Base-by-base conservation (phyloP, 73 alveolate species). In the Loxodes magnus region DNA sequence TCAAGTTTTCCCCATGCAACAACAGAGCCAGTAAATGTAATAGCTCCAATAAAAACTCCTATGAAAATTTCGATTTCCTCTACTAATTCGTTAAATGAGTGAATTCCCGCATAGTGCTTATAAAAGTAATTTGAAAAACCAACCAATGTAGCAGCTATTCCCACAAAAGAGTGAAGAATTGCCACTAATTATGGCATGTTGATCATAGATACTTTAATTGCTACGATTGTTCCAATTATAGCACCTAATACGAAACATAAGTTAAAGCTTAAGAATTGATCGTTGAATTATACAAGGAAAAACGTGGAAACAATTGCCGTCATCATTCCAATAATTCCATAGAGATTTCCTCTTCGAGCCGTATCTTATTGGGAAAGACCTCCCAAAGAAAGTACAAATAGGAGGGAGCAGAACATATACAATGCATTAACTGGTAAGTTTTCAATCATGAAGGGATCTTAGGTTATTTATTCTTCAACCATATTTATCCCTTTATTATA, bases 11-110 rank as follows among this genome's bases (percentile, higher is more conserved):
- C 85, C 10, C 57, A 68, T 0, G 90, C 84, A 31, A 76, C 74
- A 34, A 76, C 70, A 4, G 73, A 52, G 21, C 90, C 90, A n/a
- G 83, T 66, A 31, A 74, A 74, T 43, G 88, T 74, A 35, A 74
- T 30, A 2, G 68, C 81, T 39, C 53, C 53, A 10, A 39, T 39
- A 19, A 39, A 39, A 39, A 39, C 33, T 2, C 53, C 53, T 1
- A 39, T 30, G 2, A 39, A n/a, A 2, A 30, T 39, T 15, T 39
- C 53, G 0, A 15, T 9, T 39, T 39, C 9, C 33, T 39, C 53
- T n/a, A 39, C 21, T 15, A 39, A 17, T 15, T 15, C 53, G 22
- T n/a, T n/a, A n/a, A n/a, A n/a, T n/a, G n/a, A n/a, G n/a, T n/a
- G n/a, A n/a, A n/a, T n/a, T n/a, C n/a, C n/a, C n/a, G n/a, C n/a